Percentiles rank a stretch among this genome's conserved stretches.
Evolutionary conservation across 2,329 filamentous ascomycete genomes (phyloP).

Genomic region (Zymoseptoria ardabiliae): DNA sequence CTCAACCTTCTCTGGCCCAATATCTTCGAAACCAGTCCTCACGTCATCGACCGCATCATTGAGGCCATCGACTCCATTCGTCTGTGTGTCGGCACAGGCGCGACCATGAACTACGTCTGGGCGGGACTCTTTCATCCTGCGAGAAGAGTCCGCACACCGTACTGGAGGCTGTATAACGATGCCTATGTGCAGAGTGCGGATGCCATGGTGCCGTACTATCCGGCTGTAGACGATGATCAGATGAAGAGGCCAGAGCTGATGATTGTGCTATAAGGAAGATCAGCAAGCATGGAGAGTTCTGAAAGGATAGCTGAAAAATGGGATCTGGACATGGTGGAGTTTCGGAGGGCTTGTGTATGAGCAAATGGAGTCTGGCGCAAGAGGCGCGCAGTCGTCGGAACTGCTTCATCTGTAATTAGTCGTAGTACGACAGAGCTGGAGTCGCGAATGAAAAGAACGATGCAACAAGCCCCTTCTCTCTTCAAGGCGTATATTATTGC

Average conservation of each 20-base stretch:
- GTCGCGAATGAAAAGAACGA: background rate
- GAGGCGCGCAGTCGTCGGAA: background rate
- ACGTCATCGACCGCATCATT: constrained; percentile 96
- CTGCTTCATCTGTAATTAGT: background rate
- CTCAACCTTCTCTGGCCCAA: constrained; percentile 96
- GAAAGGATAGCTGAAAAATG: background rate
- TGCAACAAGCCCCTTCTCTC: background rate
- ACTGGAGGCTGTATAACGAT: constrained; percentile 96
- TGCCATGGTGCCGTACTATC: constrained; percentile 94
- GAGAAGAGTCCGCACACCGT: constrained; percentile 85
- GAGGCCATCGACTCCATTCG: constrained; percentile 95
- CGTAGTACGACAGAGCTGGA: background rate
- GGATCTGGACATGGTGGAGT: background rate
- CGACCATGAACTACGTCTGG: constrained; percentile 98
- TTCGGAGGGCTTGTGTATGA: background rate
- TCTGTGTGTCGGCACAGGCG: constrained; percentile 82
- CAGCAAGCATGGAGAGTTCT: background rate
- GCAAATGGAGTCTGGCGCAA: background rate
- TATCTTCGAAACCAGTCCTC: constrained; percentile 92
- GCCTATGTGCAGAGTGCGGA: constrained; percentile 91
- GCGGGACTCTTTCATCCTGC: constrained; percentile 95
- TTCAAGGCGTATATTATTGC: background rate
- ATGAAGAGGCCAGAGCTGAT: constrained; percentile 54
- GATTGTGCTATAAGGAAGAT: constrained; percentile 12
- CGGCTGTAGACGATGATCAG: constrained; percentile 72